phyloP scores from a whole-genome alignment of 768 basidiomycete species.

The Paxillus rubicundulus region DNA sequence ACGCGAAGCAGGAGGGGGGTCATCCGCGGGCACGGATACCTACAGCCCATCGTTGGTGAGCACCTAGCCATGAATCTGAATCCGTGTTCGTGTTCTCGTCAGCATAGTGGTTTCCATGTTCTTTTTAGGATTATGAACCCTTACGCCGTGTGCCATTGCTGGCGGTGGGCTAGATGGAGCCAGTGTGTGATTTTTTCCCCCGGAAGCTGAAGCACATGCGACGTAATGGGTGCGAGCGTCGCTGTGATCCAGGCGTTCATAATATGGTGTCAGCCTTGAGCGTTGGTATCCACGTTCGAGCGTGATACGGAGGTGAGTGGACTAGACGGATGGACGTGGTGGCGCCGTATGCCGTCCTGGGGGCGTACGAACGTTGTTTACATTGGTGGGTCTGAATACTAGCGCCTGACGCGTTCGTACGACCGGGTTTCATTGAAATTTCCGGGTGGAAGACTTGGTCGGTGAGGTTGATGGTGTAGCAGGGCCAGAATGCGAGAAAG shows the following conservation, averaged over 20 bases:
- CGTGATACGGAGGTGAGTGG: background rate
- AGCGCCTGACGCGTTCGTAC: too few species aligned
- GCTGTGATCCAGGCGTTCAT: background rate
- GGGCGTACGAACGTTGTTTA: background rate
- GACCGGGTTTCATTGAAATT: background rate
- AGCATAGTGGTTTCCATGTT: background rate
- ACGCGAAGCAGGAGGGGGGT: too few species aligned
- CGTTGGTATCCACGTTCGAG: background rate
- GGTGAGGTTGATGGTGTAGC: background rate
- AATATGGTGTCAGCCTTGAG: background rate
- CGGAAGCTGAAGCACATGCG: background rate
- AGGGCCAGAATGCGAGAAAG: background rate
- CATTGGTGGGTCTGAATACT: background rate
- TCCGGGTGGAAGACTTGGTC: background rate
- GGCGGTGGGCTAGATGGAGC: background rate
- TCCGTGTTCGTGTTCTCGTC: background rate
- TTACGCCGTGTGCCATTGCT: background rate
- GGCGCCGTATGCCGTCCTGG: background rate
- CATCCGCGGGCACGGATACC: background rate
- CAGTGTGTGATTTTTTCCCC: background rate
- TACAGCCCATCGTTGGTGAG: background rate
- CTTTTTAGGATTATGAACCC: background rate
- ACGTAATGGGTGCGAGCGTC: background rate
- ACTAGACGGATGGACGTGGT: background rate
- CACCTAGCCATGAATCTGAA: background rate